Evolutionary conservation across 139 green algal genomes (phyloP).

Genomic region (Auxenochlorella pyrenoidosa): DNA sequence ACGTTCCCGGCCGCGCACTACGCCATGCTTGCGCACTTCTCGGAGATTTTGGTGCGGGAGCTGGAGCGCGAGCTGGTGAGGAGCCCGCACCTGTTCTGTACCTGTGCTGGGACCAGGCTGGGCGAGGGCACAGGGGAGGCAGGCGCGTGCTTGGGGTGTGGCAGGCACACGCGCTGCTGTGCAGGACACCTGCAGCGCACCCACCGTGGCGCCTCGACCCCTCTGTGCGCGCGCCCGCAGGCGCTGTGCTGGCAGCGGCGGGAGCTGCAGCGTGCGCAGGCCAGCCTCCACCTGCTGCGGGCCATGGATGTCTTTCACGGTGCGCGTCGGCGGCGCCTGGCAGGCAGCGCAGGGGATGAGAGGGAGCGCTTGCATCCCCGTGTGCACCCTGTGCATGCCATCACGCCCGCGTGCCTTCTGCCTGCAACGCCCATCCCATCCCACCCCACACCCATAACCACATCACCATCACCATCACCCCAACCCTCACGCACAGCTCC

Average conservation of each 20-base stretch:
- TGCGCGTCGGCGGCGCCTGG: not conserved
- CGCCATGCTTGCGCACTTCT: conserved; percentile 77
- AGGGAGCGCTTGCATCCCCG: not conserved
- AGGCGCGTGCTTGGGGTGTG: no score
- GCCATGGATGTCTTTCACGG: conserved; percentile 19
- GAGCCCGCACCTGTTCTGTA: not conserved
- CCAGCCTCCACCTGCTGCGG: not conserved
- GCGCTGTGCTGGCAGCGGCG: conserved; percentile 9
- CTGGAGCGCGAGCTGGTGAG: conserved; percentile 62
- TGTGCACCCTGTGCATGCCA: not conserved
- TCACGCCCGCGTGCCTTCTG: not conserved
- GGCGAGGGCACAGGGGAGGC: no score
- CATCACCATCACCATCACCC: no score
- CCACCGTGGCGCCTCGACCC: not conserved
- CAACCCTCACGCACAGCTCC: not conserved
- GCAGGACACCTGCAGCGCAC: no score
- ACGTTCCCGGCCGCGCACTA: conserved; percentile 40
- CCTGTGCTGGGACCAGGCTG: no score
- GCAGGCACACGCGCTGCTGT: no score
- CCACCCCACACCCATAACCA: no score
- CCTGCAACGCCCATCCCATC: not conserved
- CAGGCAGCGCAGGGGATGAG: not conserved
- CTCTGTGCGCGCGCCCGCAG: not conserved
- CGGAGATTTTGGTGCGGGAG: conserved; percentile 84
- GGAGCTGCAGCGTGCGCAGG: not conserved